Conservation (phyloP, 2,329 filamentous ascomycete genomes). For the Colletotrichum trifolii region DNA sequence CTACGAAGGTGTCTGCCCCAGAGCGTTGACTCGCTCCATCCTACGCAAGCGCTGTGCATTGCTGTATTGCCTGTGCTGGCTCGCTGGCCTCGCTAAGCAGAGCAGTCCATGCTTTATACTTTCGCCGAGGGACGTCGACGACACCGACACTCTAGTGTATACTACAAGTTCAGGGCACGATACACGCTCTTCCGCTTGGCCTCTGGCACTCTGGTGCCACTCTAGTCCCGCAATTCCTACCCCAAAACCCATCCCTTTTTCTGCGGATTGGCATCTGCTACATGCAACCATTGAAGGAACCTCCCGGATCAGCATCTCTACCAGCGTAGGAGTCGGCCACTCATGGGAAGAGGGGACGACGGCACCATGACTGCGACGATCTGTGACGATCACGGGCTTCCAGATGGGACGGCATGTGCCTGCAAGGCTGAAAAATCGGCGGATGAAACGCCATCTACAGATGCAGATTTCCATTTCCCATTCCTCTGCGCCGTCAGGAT, state of each 20-base stretch:
- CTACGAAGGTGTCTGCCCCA: too few species aligned
- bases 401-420: conserved; percentile 28
- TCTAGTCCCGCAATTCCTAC: conserved; percentile 6
- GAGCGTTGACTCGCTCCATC: too few species aligned
- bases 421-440: conserved; percentile 9
- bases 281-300: conserved; percentile 16
- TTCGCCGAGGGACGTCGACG: too few species aligned
- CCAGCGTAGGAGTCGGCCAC: conserved; percentile 15
- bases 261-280: not conserved
- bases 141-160: too few species aligned
- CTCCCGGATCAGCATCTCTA: conserved; percentile 27
- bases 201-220: not conserved
- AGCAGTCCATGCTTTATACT: too few species aligned
- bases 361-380: conserved; percentile 24
- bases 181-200: too few species aligned
- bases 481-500: not conserved
- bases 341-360: conserved; percentile 28
- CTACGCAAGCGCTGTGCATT: too few species aligned
- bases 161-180: too few species aligned
- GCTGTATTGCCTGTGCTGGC: too few species aligned
- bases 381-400: conserved; percentile 17
- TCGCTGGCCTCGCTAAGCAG: too few species aligned
- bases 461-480: conserved; percentile 8
- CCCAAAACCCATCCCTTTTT: not conserved
- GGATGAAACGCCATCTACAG: conserved; percentile 14